Conservation (phyloP, 73 alveolate genomes). For the Paramecium pentaurelia region DNA sequence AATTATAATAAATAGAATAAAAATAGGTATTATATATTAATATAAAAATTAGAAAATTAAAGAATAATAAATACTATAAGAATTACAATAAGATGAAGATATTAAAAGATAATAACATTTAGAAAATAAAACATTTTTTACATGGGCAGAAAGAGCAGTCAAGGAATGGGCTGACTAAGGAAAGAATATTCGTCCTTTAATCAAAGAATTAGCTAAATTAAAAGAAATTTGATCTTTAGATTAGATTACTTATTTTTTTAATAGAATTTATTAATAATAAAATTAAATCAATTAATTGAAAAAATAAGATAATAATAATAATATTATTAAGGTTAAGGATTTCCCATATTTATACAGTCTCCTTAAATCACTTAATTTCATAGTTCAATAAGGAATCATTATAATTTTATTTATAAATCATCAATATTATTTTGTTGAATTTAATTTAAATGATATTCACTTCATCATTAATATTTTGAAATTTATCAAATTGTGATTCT, state of each 20-base stretch:
- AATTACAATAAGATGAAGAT: conserved; percentile 77
- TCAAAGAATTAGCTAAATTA: conserved; percentile 71
- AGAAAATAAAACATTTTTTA: conserved; percentile 80
- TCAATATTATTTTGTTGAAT: no score
- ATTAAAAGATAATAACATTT: conserved; percentile 71
- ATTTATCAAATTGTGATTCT: not conserved
- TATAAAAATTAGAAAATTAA: conserved; percentile 58
- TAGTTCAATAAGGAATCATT: conserved; percentile 66
- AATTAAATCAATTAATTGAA: not conserved
- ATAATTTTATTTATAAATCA: no score
- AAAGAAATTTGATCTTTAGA: not conserved
- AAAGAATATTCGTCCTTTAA: conserved; percentile 83
- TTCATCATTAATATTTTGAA: no score
- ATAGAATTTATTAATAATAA: not conserved
- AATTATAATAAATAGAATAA: conserved; percentile 64
- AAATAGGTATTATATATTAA: conserved; percentile 3
- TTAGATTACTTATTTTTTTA: not conserved
- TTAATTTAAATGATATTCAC: not conserved
- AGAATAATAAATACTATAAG: conserved; percentile 72
- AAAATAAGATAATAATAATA: conserved; percentile 18
- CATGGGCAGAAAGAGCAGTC: conserved; percentile 88
- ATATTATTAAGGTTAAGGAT: conserved; percentile 67
- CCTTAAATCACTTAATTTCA: conserved; percentile 99
- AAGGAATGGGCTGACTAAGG: conserved; percentile 84
- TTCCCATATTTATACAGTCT: conserved; percentile 98